A percentile compares a stretch with the other conserved stretches of the same genome.
These are phyloP conservation scores for Leersia perrieri DNA, from an alignment of 176 grass and related monocot species.

Conservation along the genomic window DNA sequence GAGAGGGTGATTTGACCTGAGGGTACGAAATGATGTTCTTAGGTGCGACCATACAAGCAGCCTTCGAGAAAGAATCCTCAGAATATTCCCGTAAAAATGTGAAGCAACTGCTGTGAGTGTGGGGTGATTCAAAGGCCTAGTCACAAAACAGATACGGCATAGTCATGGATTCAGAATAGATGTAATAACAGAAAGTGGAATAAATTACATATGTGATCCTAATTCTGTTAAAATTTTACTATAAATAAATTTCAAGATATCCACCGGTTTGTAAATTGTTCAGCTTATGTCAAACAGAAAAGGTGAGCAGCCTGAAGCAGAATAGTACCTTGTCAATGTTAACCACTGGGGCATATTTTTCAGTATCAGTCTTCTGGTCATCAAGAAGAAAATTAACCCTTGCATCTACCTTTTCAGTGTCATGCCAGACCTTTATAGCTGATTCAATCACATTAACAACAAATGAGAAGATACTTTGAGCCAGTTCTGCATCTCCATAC, in stretches of 20 bases:
- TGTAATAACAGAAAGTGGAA: neutral
- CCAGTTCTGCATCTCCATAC: slow-evolving; percentile 46
- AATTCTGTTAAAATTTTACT: neutral
- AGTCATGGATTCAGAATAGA: neutral
- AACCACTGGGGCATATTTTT: slow-evolving; percentile 69
- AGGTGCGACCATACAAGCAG: slow-evolving; percentile 85
- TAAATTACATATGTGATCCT: slow-evolving; percentile 2
- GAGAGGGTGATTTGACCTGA: slow-evolving; percentile 53
- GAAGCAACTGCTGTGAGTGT: slow-evolving; percentile 75
- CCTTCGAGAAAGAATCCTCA: slow-evolving; percentile 62
- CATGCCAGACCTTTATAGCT: slow-evolving; percentile 79
- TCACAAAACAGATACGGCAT: neutral
- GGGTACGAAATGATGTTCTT: slow-evolving; percentile 88
- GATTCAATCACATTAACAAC: slow-evolving; percentile 71
- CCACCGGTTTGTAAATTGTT: neutral
- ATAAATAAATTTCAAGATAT: slow-evolving; percentile 3
- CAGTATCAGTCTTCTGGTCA: slow-evolving; percentile 70
- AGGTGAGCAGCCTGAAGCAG: neutral
- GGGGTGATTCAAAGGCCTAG: slow-evolving; percentile 92
- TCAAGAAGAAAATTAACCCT: slow-evolving; percentile 87
- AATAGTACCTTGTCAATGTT: slow-evolving; percentile 81
- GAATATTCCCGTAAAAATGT: slow-evolving; percentile 83
- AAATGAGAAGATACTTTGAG: slow-evolving; percentile 58
- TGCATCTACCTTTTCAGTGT: slow-evolving; percentile 66
- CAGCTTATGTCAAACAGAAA: slow-evolving; percentile 7